Evolutionary conservation across 345 rosid species (phyloP), one percentile per base, ranked within the genome.

Genomic region (Diplotaxis tenuifolia): DNA sequence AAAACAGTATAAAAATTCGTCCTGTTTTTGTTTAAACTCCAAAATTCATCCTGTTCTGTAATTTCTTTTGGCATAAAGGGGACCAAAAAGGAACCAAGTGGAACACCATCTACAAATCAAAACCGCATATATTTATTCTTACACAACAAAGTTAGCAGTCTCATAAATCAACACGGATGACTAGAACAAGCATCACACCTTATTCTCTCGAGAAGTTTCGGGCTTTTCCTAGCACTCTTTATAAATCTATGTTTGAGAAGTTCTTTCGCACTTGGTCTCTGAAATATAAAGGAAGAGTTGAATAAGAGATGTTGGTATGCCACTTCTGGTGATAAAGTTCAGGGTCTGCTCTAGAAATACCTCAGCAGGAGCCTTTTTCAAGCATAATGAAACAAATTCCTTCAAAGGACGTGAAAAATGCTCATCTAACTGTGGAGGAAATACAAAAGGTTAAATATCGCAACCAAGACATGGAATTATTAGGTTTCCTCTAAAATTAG

Each of bases 351-450:
- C 45, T 54, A 72, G 38, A 73, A 81, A 81, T 85, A 84, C 99
- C 99, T 96, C 99, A 15, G 86, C 86, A 19, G 99, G 95, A 61
- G 83, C 78, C 81, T 96, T 96, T 86, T 90, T 96, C 81, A 96
- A 83, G 81, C 99, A 92, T 58, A 85, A 82, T 2, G 97, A 84
- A 79, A 90, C 99, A 87, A 96, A 92, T 71, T 96, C 99, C 83
- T 96, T 96, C 88, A 96, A 85, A 56, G 84, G 86, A 62, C 98
- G 96, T 69, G 99, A 90, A 86, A 96, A 96, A 85, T 96, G 99
- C 68, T 96, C 99, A 82, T 96, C 98, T 83, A 96, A 86, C 99
- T 96, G 98, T 77, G 49, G 73, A 80, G 62, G 53, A 78, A 59
- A 80, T 58, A 67, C 42, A 57, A 20, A 72, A 52, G 56, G 15